These are phyloP conservation scores for Xylaria sp. DNA, from an alignment of 2,329 filamentous ascomycete genomes.

Conservation along the genomic window DNA sequence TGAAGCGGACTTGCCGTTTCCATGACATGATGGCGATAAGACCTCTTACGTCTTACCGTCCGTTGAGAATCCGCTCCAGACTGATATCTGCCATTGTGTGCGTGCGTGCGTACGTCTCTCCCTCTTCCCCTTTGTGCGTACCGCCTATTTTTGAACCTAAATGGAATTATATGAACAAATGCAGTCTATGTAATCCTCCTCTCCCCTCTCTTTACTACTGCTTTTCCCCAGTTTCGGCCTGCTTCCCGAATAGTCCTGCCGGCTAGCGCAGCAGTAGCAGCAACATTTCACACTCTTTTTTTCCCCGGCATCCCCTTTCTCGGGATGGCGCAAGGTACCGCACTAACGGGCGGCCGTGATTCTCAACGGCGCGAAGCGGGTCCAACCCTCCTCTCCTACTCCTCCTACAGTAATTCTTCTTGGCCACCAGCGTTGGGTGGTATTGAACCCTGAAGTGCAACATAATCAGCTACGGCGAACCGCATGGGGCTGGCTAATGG, in stretches of 20 bases:
- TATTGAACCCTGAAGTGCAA: constrained; percentile 50
- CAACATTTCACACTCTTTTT: not conserved
- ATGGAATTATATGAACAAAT: constrained; percentile 35
- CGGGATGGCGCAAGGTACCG: constrained; percentile 38
- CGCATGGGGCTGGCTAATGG: constrained; percentile 56
- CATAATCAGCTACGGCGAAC: constrained; percentile 56
- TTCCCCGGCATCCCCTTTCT: constrained; percentile 33
- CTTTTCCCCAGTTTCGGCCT: constrained; percentile 44
- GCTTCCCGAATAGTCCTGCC: constrained; percentile 64
- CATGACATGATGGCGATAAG: not conserved
- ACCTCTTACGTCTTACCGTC: not conserved
- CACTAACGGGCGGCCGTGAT: constrained; percentile 8
- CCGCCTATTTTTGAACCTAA: not conserved
- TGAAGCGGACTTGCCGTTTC: not conserved
- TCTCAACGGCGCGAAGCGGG: not conserved
- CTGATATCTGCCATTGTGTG: not conserved
- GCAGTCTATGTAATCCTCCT: constrained; percentile 5
- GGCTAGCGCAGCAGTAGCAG: constrained; percentile 9
- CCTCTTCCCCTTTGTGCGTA: too few species aligned
- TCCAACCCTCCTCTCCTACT: not conserved
- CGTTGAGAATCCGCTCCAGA: not conserved
- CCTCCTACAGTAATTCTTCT: too few species aligned
- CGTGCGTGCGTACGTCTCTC: not conserved
- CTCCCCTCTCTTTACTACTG: too few species aligned
- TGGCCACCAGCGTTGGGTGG: constrained; percentile 20